Conservation (phyloP, 148 eudicot species). For the Fagopyrum tataricum region DNA sequence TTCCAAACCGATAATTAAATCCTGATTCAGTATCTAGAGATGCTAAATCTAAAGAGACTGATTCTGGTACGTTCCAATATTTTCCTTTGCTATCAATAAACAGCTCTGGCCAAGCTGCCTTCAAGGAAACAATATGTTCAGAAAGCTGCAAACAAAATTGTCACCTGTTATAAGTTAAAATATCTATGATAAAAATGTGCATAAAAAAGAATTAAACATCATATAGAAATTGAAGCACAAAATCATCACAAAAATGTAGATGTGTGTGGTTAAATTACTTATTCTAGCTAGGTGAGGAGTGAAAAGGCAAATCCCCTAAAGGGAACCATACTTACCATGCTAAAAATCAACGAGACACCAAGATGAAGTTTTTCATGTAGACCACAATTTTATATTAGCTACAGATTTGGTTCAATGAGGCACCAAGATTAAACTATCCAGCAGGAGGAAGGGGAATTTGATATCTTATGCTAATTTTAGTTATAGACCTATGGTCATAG, state of each 20-base stretch:
- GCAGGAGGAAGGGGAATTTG: not conserved
- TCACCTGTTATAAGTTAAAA: not conserved
- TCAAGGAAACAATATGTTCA: conserved; percentile 55
- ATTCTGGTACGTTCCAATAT: conserved; percentile 85
- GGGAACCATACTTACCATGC: not conserved
- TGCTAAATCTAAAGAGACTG: conserved; percentile 61
- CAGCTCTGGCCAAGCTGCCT: conserved; percentile 87
- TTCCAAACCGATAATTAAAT: conserved; percentile 61
- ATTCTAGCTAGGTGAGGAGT: not conserved
- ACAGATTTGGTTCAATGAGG: not conserved
- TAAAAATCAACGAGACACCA: not conserved
- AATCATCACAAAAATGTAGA: not conserved
- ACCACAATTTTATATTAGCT: not conserved
- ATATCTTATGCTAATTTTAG: too few species aligned
- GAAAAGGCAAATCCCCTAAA: not conserved
- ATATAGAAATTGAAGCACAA: not conserved
- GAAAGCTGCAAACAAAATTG: conserved; percentile 44
- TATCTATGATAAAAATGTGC: not conserved
- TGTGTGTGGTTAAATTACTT: not conserved
- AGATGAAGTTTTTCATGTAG: not conserved
- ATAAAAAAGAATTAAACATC: not conserved
- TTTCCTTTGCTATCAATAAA: conserved; percentile 63
- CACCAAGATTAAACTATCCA: not conserved
- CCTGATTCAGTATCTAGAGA: conserved; percentile 65
- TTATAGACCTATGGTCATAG: not conserved